Percentiles rank a stretch among this genome's conserved stretches.
phyloP scores from a whole-genome alignment of 116 monocot species.

The Phalaenopsis hybrid region DNA sequence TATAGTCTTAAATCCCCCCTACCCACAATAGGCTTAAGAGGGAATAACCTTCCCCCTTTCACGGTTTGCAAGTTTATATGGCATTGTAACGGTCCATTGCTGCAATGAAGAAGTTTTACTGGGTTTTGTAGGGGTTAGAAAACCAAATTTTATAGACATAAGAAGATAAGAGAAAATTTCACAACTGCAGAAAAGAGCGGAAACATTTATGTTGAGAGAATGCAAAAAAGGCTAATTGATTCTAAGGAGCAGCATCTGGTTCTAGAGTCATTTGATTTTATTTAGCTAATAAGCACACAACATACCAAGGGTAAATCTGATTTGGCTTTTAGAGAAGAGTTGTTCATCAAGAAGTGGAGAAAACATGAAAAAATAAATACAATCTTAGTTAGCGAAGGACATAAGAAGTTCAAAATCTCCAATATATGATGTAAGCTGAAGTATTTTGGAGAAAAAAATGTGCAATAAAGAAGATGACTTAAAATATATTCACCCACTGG shows the following conservation, averaged over 20 bases:
- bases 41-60: too few relatives aligned
- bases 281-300: not conserved
- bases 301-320: not conserved
- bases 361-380: not conserved
- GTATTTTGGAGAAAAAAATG: not conserved
- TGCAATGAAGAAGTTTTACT: not conserved
- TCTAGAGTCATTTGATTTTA: not conserved
- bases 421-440: not conserved
- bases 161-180: not conserved
- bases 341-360: not conserved
- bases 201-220: not conserved
- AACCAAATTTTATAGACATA: not conserved
- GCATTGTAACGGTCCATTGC: not conserved
- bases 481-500: slow-evolving; percentile 47
- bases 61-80: not conserved
- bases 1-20: not conserved
- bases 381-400: not conserved
- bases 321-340: not conserved
- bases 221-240: not conserved
- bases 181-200: not conserved
- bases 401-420: not conserved
- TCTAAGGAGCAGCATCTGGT: not conserved
- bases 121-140: not conserved
- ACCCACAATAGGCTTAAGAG: not conserved
- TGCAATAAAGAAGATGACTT: not conserved